These are phyloP conservation scores for Microbotryum saponariae DNA, from an alignment of 1,284 basidiomycete species.

Conservation along the genomic window DNA sequence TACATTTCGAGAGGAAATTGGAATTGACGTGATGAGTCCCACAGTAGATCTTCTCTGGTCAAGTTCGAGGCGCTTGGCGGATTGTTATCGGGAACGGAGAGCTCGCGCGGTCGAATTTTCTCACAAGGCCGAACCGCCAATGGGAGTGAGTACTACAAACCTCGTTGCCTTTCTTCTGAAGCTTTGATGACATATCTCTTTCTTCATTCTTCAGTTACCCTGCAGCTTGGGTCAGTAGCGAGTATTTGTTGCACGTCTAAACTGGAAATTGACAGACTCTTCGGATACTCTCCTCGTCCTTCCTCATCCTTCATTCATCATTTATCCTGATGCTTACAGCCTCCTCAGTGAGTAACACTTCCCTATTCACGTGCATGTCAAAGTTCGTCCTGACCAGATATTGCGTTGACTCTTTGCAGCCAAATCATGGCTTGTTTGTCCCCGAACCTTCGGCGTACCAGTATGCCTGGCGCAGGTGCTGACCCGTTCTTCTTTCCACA, in stretches of 20 bases:
- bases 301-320: neutral
- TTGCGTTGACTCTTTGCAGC: neutral
- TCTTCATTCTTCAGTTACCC: slow-evolving; percentile 28
- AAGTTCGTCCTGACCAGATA: neutral
- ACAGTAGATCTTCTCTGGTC: slow-evolving; percentile 69
- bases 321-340: neutral
- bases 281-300: neutral
- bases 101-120: slow-evolving; percentile 86
- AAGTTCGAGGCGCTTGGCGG: slow-evolving; percentile 96
- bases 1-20: too few species aligned
- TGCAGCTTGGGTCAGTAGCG: slow-evolving; percentile 68
- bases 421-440: slow-evolving; percentile 31
- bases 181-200: slow-evolving; percentile 42
- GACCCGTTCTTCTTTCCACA: slow-evolving; percentile 50
- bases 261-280: slow-evolving; percentile 44
- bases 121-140: slow-evolving; percentile 95
- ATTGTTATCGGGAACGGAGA: slow-evolving; percentile 92
- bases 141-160: slow-evolving; percentile 53
- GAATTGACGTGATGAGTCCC: neutral
- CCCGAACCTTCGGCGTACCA: too few species aligned
- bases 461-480: too few species aligned
- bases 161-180: neutral
- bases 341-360: neutral
- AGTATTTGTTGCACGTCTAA: too few species aligned
- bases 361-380: neutral